Base-by-base conservation (phyloP, 2,329 filamentous ascomycete genomes). In the Diaporthe sp. region DNA sequence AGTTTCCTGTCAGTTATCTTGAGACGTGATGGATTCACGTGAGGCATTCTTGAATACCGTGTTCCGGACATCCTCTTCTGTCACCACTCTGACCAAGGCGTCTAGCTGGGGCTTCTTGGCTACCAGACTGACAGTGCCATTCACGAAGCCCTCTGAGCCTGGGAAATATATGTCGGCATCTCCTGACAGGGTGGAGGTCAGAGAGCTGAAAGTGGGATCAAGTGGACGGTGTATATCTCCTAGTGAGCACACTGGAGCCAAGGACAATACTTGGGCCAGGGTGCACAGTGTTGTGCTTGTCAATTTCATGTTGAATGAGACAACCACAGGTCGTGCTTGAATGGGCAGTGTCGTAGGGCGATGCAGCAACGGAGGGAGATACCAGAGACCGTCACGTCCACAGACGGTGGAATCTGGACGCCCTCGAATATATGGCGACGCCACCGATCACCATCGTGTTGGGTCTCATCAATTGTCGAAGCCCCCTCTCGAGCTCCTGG, bases 21-120 rank as follows among this genome's bases (percentile, higher is more conserved):
- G 3, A 25, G 0, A 19, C 25, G 4, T 13, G 19, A 38, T 19
- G 22, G 45, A 52, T n/a, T n/a, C n/a, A n/a, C 13, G 17, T 3
- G 38, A 7, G 7, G n/a, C 13, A 17, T 30, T 15, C 25, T 13
- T 15, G 25, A 33, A 45, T 54, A 79, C 78, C 10, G 75, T 75
- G 45, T 79, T 40, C 47, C 78, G 77, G 7, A 80, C 74, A 70
- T 80, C 79, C 7, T 25, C 61, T 45, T 79, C 78, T 3, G 75
- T 77, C 2, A 72, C 75, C 10, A 75, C 78, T 33, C 77, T 71
- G 22, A 80, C 78, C 22, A 80, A 75, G 13, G 72, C 78, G 8
- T 76, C 72, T 12, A 80, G 67, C 8, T 45, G 58, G 22, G 78
- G 77, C 22, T 67, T 64, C 57, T 72, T 67, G 12, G 45, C 71